phyloP scores from a whole-genome alignment of 352 stramenopile genomes.

The Phytophthora agathidicida region DNA sequence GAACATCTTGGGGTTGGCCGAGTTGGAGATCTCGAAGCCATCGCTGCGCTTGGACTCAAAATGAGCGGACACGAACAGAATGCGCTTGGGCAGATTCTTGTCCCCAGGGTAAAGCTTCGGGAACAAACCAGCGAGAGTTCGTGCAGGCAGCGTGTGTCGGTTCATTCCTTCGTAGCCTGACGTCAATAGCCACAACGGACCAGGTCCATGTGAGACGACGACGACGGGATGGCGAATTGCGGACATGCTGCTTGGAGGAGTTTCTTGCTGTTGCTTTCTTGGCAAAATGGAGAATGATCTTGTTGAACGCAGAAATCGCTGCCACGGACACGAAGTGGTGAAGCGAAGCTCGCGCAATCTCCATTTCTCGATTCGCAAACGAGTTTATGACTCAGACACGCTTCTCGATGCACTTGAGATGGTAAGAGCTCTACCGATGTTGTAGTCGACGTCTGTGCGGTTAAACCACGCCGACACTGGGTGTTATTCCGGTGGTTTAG shows the following conservation, averaged over 20 bases:
- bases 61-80: constrained; percentile 86
- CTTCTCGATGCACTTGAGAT: background rate
- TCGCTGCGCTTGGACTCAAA: constrained; percentile 59
- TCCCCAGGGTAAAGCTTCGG: constrained; percentile 29
- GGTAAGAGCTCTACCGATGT: background rate
- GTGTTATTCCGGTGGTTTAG: no score
- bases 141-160: constrained; percentile 12
- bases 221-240: constrained; percentile 34
- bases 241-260: background rate
- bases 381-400: constrained; percentile 1
- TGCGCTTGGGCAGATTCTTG: constrained; percentile 47
- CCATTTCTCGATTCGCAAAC: background rate
- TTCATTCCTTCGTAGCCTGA: constrained; percentile 29
- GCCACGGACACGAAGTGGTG: background rate
- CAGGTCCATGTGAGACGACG: constrained; percentile 50
- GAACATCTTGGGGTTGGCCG: constrained; percentile 58
- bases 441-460: no score
- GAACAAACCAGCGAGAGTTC: constrained; percentile 27
- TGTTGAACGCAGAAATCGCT: background rate
- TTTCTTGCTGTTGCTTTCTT: no score
- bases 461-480: no score
- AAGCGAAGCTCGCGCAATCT: constrained; percentile 1
- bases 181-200: constrained; percentile 29
- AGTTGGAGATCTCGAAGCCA: constrained; percentile 47
- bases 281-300: background rate